phyloP scores from a whole-genome alignment of 306 rosid genomes.

The Pyrus bretschneideri region DNA sequence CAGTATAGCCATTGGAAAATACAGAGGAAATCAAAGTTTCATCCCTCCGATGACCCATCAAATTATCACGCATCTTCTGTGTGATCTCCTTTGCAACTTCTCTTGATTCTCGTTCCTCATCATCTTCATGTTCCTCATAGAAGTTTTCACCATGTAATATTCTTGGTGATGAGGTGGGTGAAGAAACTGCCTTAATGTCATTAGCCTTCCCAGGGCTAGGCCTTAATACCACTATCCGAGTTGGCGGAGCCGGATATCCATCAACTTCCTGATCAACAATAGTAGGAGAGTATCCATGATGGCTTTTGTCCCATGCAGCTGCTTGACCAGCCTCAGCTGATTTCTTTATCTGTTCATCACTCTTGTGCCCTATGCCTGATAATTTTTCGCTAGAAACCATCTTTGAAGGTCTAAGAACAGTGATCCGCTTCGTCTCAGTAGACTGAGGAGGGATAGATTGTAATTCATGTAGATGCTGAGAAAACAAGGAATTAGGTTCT shows the following conservation, averaged over 20 bases:
- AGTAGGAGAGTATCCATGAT: conserved; percentile 26
- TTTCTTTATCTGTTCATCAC: conserved; percentile 36
- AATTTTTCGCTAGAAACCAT: conserved; percentile 44
- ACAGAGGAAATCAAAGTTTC: conserved; percentile 58
- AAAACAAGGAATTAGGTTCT: conserved; percentile 43
- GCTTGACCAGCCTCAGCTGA: conserved; percentile 33
- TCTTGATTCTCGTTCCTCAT: conserved; percentile 41
- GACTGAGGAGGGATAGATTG: conserved; percentile 39
- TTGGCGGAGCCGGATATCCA: conserved; percentile 55
- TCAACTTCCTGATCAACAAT: conserved; percentile 41
- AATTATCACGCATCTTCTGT: conserved; percentile 44
- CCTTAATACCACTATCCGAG: conserved; percentile 83
- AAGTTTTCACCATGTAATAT: conserved; percentile 37
- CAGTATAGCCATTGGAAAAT: conserved; percentile 67
- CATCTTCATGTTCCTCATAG: conserved; percentile 39
- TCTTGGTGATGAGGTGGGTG: conserved; percentile 49
- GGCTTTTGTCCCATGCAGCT: conserved; percentile 40
- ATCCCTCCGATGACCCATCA: conserved; percentile 49
- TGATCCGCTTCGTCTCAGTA: conserved; percentile 57
- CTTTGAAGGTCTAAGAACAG: conserved; percentile 83
- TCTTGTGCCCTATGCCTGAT: conserved; percentile 35
- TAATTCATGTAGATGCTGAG: conserved; percentile 48
- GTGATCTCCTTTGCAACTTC: conserved; percentile 44
- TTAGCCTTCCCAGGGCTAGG: conserved; percentile 62
- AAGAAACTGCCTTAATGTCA: conserved; percentile 47